Base-by-base conservation (phyloP, 2,329 filamentous ascomycete genomes). In the Clarireedia sp. region DNA sequence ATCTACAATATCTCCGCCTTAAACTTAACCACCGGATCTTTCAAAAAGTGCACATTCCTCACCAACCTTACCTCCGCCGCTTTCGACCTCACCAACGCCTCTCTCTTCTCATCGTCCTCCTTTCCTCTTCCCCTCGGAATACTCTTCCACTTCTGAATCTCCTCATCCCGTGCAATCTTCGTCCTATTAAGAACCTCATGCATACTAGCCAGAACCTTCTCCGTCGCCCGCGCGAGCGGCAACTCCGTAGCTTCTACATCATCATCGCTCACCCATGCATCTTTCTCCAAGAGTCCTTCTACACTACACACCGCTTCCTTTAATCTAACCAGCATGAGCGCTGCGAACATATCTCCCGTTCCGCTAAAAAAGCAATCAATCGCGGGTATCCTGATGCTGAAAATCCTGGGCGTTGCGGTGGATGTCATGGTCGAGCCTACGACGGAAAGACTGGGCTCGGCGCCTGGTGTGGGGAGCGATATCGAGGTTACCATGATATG, bases 281-380 rank as follows among this genome's bases (percentile, higher is more conserved):
- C 71, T 2, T 72, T 79, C 7, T 74, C 68, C 16, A 75, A 71
- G 3, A 95, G 72, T 2, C 68, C 69, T 17, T 66, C 60, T 1
- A 55, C 73, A 3, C 72, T 72, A 51, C 75, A 71, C 1, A 89
- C 86, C 24, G 89, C 90, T 74, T 97, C 89, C 56, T 92, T 85
- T 67, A 99, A 83, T 29, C 92, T 84, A 41, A 89, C 89, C 1
- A 96, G 83, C 68, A 90, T 90, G 46, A 99, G 78, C 7, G 92
- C 92, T 29, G 90, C 92, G 68, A 99, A 97, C 92, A 99, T 96
- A 74, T 99, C 94, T 47, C 94, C 94, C 0, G 95, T 97, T 41
- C 94, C 94, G 64, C 87, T 90, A 73, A 97, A 99, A 77, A 94
- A 96, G 72, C 90, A 89, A 68, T 96, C 88, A 57, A 96, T 85